Base-by-base conservation (phyloP, 169 alveolate species). In the Cryptosporidium bovis region DNA sequence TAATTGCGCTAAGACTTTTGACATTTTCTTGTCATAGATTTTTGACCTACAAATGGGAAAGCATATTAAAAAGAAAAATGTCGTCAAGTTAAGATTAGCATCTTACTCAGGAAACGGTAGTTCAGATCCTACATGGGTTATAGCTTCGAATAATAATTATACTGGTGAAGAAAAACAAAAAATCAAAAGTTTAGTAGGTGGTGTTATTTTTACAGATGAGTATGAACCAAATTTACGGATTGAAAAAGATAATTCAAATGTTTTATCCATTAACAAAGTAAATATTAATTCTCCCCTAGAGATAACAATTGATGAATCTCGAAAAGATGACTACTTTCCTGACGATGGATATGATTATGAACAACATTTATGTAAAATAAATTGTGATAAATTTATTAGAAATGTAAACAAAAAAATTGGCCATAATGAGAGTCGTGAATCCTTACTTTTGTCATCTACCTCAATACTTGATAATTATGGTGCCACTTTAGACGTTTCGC, bases 341-440 rank as follows among this genome's bases (percentile, higher is more conserved):
- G 87, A 77, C 33, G 87, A 77, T 77, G 87, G 87, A 3, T 77
- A 77, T 16, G 71, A 77, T 77, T 77, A 77, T 44, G 87, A 77
- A 60, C 58, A 77, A 34, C 87, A 77, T 50, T 46, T 77, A 24
- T 44, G 64, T 27, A 40, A 29, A 44, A 77, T 77, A 58, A 62
- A 62, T 10, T 34, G 64, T 40, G 20, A 36, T 51, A 24, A 62
- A 24, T 40, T 40, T 40, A 40, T 40, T 40, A 40, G 48, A 1
- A 40, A 40, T 40, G 4, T 40, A 40, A 40, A 40, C 48, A 27
- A 27, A 8, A 62, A 27, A 62, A 2, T 12, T 8, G 24, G 29
- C 44, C 33, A 27, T 67, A 16, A 44, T 24, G 56, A 46, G 34
- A 67, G 51, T 27, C 29, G 55, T 31, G 16, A 24, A 27, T 53